A percentile compares a stretch with the other conserved stretches of the same genome.
Conservation (phyloP, 306 rosid genomes). For the Sphenostylis stenocarpa region DNA sequence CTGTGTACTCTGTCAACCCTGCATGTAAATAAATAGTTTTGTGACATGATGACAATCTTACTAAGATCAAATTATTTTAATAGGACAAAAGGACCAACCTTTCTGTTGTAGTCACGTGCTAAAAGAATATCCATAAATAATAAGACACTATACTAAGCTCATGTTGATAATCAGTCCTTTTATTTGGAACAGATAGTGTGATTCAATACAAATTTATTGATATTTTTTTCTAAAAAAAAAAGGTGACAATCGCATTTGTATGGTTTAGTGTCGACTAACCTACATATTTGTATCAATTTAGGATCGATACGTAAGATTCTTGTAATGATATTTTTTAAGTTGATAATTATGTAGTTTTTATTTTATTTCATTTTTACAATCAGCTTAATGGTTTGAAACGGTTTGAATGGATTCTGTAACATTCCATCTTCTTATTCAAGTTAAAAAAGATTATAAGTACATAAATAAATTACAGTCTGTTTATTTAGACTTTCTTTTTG, state of each 20-base stretch:
- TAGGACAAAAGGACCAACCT: no score
- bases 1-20: slow-evolving; percentile 44
- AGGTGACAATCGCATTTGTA: neutral
- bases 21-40: slow-evolving; percentile 30
- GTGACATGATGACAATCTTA: neutral
- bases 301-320: no score
- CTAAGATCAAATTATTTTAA: neutral
- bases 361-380: neutral
- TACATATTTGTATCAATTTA: no score
- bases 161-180: neutral
- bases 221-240: no score
- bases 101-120: no score
- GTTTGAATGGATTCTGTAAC: neutral
- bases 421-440: no score
- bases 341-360: neutral
- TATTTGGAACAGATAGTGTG: neutral
- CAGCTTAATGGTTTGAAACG: neutral
- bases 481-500: no score
- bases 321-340: neutral
- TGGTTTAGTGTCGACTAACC: no score
- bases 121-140: no score
- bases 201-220: neutral
- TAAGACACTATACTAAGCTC: no score
- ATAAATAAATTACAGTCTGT: no score
- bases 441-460: no score